Evolutionary conservation across 768 basidiomycete species (phyloP), one percentile per base, ranked within the genome.

Genomic region (Daedaleopsis nitida): DNA sequence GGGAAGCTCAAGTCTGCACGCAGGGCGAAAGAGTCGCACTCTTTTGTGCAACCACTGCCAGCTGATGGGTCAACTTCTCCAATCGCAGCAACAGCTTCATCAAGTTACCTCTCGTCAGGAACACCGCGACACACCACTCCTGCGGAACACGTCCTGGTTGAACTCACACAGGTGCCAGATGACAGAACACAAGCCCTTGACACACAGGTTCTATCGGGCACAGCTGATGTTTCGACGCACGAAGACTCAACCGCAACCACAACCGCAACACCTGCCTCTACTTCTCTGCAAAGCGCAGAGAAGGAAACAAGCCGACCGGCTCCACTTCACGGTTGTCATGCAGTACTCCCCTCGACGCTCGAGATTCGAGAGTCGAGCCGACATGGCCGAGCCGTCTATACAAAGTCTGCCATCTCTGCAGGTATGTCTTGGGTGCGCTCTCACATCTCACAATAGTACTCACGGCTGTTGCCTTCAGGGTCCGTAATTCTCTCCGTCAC

Each of bases 401-500:
- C 81, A 5, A 80, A 70, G 58, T 53, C 69, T 37, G 17, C 56
- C 12, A 61, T 76, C 24, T 72, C 66, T 58, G 66, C 79, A 52
- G 84, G 84, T 83, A n/a, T n/a, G n/a, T n/a, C n/a, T n/a, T n/a
- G n/a, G n/a, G n/a, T n/a, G n/a, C n/a, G n/a, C n/a, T n/a, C n/a
- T n/a, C n/a, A n/a, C n/a, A n/a, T n/a, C n/a, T n/a, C n/a, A n/a
- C n/a, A n/a, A n/a, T n/a, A n/a, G n/a, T n/a, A 38, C 27, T 24
- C 12, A 34, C 43, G 27, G 27, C 27, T 7, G 27, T 7, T 32
- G 14, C 58, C 6, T 12, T 9, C n/a, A 95, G 93, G 92, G 8
- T 77, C 82, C 21, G 70, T 80, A 1, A 58, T 95, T 12, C 52
- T 92, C n/a, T 74, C 80, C 5, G 67, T 81, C 12, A 78, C 79